Base-by-base conservation (phyloP, 352 stramenopile species). In the Pythium insidiosum region DNA sequence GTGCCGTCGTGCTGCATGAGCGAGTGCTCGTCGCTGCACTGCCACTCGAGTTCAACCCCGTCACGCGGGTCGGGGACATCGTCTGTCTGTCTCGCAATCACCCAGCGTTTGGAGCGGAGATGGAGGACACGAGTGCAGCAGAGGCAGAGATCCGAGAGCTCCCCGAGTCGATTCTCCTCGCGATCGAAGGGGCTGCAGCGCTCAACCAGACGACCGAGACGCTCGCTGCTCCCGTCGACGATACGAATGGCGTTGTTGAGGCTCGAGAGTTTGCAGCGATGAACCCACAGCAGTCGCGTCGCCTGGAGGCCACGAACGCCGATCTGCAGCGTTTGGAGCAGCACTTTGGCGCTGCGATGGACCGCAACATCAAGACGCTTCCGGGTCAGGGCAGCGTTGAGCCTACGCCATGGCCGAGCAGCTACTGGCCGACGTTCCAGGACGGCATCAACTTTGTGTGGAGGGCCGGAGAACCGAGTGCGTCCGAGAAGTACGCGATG, bases 401-500 rank as follows among this genome's bases (percentile, higher is more conserved):
- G 5, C 7, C 28, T 25, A 47, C 36, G 5, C 47, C 47, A 15
- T 88, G 74, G 74, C 72, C 74, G 1, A 63, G 60, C 35, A 85
- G 74, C 56, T 88, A 85, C 55, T 88, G 74, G 74, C 72, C 74
- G 1, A 44, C 66, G 38, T 83, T 67, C 45, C 56, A 62, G 15
- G 73, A 87, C 56, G 71, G 69, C 31, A 75, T 87, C 49, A 84
- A 84, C 40, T 74, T 70, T 50, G 39, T 44, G 23, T 87, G 71
- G 71, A 38, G 21, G 6, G 18, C 19, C 5, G 35, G 20, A 2
- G 18, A 55, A 11, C 22, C 40, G 12, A 48, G 38, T 21, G 38
- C 47, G 7, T 23, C 47, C 16, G 38, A 49, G 33, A 55, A 55
- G 39, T 55, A 55, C 20, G 47, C 47, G 11, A 47, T 12, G 6